Percentiles rank a stretch among this genome's conserved stretches.
These are phyloP conservation scores for Yamadazyma songkhlaensis DNA, from an alignment of 1,139 yeast species.

Conservation along the genomic window DNA sequence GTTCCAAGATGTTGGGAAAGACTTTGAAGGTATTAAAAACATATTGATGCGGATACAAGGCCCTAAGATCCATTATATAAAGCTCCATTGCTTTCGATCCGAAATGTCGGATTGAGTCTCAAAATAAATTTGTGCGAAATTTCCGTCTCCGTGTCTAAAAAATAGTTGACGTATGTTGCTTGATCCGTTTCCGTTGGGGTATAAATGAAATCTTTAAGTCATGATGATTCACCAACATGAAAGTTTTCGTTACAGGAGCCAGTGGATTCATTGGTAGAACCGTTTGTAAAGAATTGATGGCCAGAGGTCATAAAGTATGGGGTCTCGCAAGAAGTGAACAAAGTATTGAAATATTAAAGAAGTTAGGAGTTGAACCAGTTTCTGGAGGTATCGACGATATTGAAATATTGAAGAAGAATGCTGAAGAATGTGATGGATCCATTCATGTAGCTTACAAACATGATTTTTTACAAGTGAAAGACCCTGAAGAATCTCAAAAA, in stretches of 20 bases:
- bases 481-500: conserved; percentile 8
- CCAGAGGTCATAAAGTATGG: conserved; percentile 28
- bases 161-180: no score
- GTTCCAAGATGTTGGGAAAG: no score
- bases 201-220: conserved; percentile 20
- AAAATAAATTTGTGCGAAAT: no score
- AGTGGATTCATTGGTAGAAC: conserved; percentile 39
- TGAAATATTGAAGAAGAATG: conserved; percentile 21
- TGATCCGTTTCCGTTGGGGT: conserved; percentile 18
- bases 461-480: background rate
- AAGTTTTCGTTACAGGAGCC: conserved; percentile 39
- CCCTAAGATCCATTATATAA: no score
- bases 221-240: conserved; percentile 6
- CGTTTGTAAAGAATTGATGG: conserved; percentile 22
- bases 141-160: no score
- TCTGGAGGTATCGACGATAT: conserved; percentile 22
- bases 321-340: conserved; percentile 35
- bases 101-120: no score
- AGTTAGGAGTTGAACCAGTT: conserved; percentile 18
- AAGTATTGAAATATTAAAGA: conserved; percentile 29
- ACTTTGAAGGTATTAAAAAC: no score
- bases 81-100: no score
- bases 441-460: conserved; percentile 30
- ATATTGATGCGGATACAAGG: no score
- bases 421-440: conserved; percentile 26